Evolutionary conservation across 352 stramenopile genomes (phyloP), one percentile per base, ranked within the genome.

Genomic region (Pythium oligandrum): DNA sequence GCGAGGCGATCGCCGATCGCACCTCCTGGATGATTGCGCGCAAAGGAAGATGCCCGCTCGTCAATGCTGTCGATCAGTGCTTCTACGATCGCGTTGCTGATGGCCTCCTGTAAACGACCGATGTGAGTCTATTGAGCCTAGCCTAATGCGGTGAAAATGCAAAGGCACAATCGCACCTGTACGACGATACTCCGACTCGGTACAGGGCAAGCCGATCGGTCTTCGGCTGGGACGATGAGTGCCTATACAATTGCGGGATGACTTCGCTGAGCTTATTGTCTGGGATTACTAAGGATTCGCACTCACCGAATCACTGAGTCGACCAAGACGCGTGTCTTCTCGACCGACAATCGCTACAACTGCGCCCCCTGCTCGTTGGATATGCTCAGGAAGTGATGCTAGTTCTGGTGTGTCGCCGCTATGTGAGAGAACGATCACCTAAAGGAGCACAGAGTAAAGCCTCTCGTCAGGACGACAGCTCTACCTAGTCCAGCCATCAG

Each of bases 131-230:
- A 26, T 26, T 26, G 17, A 26, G 17, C 17, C 17, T 26, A 26
- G 17, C 17, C 17, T 26, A 26, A 26, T 26, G 17, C 17, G 17
- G 17, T 26, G 17, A 26, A 48, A 38, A n/a, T 6, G 38, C 17
- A 17, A 51, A 51, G 12, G 17, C 35, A 47, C 31, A 30, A 30
- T 30, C 44, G 2, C 54, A 88, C 80, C 72, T 90, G 83, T 9
- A 82, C 77, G 26, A 93, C 59, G 34, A 93, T 90, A 51, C 80
- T 91, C 42, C 81, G 83, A 1, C 80, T 83, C 3, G 83, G 83
- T 38, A 93, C 78, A 33, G 80, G 81, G 35, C 76, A 89, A 8
- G 44, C 43, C 2, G 12, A 40, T 4, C 74, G 55, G 54, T 93
- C 83, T 26, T 67, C 48, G 1, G 75, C 83, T 11, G 72, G 67